Evolutionary conservation across 768 basidiomycete species (phyloP), one percentile per base, ranked within the genome.

Genomic region (Chalciporus pseudorubinellus): DNA sequence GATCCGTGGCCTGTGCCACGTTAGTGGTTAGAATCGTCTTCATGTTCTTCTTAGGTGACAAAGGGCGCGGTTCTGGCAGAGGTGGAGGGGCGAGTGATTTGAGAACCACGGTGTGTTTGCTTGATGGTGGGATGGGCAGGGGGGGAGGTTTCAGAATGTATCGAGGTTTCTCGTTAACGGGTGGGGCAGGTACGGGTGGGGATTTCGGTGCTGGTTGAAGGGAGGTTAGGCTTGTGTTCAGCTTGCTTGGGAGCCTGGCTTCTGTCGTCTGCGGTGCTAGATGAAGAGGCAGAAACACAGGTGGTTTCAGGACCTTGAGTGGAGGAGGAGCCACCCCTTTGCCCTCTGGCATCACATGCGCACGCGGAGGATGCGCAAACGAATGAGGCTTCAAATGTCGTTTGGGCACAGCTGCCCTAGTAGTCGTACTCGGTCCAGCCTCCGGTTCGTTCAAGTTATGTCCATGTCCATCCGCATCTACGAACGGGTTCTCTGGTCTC

Each of bases 1-100:
- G 68, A 61, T 84, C 77, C 12, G 73, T 81, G 19, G 79, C 75
- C 13, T 69, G 71, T 1, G 82, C 81, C 14, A 84, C 65, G n/a
- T 68, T 64, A 6, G 81, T 83, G 14, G 74, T 78, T 1, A 74
- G 74, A 26, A 85, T 78, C 7, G 81, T 77, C 40, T 71, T 74
- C 59, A 80, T 58, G 6, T 66, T 63, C 51, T 77, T 74, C 33
- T 70, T 59, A 4, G 66, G 58, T 2, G 65, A 54, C 8, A 56
- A 20, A 0, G 60, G 60, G 28, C 47, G 56, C 5, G 19, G 41
- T 14, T 52, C 46, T 2, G 60, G 63, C 36, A 59, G 44, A 7
- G 61, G 60, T 6, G 74, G 74, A 6, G 64, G 69, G 24, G 59
- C 62, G 11, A 64, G 62, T 14, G 61, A 50, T 43, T 63, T 65